These are phyloP conservation scores for Termitomyces sp. DNA, from an alignment of 768 basidiomycete species.

Conservation along the genomic window DNA sequence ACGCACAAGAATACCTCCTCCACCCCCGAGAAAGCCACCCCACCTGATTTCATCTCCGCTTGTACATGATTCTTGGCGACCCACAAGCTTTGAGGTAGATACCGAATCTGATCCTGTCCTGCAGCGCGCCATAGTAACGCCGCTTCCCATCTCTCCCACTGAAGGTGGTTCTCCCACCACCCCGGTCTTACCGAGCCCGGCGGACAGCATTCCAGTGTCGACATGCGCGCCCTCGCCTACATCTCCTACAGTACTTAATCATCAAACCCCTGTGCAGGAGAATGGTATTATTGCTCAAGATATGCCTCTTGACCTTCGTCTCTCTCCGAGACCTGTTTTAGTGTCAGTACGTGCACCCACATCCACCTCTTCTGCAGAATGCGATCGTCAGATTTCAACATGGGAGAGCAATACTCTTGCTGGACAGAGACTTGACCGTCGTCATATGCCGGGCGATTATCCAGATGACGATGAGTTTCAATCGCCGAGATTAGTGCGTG, in stretches of 20 bases:
- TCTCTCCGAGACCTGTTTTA: neutral
- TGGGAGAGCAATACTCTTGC: neutral
- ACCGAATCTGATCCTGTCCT: constrained; percentile 23
- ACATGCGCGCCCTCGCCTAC: neutral
- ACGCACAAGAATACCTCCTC: constrained; percentile 27
- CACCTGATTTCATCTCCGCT: constrained; percentile 28
- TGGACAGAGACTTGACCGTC: neutral
- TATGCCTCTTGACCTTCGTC: neutral
- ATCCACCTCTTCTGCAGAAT: neutral
- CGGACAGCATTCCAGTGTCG: neutral
- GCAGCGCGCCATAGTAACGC: constrained; percentile 34
- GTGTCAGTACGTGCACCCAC: neutral
- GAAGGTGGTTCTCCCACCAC: constrained; percentile 13
- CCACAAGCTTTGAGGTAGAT: constrained; percentile 10
- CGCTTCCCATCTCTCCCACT: constrained; percentile 38
- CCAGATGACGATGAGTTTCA: constrained; percentile 1
- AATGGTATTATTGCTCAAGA: neutral
- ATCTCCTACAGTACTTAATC: neutral
- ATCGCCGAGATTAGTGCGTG: neutral
- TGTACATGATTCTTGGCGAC: constrained; percentile 23
- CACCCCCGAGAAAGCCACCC: constrained; percentile 24
- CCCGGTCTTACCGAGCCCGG: neutral
- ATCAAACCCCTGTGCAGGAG: neutral
- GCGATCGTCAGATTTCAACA: neutral
- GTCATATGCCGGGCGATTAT: constrained; percentile 1